Evolutionary conservation across 2,329 filamentous ascomycete genomes (phyloP).

Genomic region (Curvularia sp.): DNA sequence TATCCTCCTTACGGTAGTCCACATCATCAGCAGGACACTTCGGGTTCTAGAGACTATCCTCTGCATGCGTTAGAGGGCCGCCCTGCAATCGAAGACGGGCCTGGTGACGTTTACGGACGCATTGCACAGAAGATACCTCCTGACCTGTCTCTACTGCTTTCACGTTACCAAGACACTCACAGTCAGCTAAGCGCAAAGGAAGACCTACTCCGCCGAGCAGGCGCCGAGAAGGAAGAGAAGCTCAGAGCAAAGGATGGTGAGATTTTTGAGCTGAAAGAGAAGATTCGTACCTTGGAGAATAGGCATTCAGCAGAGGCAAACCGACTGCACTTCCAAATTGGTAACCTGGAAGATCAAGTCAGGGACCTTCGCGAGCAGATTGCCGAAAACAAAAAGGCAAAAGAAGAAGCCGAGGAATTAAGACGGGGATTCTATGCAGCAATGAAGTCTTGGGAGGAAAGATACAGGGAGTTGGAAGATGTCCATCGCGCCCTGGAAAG

Average conservation of each 20-base stretch:
- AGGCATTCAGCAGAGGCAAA: slow-evolving; percentile 60
- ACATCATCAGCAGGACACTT: slow-evolving; percentile 46
- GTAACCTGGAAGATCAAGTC: slow-evolving; percentile 59
- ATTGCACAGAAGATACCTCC: slow-evolving; percentile 50
- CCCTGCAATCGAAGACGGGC: slow-evolving; percentile 46
- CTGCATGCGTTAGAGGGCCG: slow-evolving; percentile 40
- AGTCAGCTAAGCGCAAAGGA: slow-evolving; percentile 59
- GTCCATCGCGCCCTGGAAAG: slow-evolving; percentile 49
- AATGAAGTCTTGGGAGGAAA: slow-evolving; percentile 51
- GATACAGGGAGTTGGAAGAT: slow-evolving; percentile 54
- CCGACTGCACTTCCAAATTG: slow-evolving; percentile 60
- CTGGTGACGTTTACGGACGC: slow-evolving; percentile 48
- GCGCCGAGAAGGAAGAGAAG: slow-evolving; percentile 59
- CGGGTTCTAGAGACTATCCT: slow-evolving; percentile 45
- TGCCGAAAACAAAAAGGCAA: slow-evolving; percentile 53
- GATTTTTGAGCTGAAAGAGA: slow-evolving; percentile 59
- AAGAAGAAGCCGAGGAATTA: slow-evolving; percentile 46
- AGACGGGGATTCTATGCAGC: slow-evolving; percentile 41
- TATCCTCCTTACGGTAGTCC: slow-evolving; percentile 47
- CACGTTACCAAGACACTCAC: slow-evolving; percentile 59
- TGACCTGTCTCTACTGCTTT: slow-evolving; percentile 48
- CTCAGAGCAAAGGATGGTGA: slow-evolving; percentile 61
- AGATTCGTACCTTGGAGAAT: slow-evolving; percentile 58
- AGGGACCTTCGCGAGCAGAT: slow-evolving; percentile 59
- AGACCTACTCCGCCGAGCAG: slow-evolving; percentile 57